phyloP scores from a whole-genome alignment of 2,329 filamentous ascomycete genomes.

The Grosmannia serpens region DNA sequence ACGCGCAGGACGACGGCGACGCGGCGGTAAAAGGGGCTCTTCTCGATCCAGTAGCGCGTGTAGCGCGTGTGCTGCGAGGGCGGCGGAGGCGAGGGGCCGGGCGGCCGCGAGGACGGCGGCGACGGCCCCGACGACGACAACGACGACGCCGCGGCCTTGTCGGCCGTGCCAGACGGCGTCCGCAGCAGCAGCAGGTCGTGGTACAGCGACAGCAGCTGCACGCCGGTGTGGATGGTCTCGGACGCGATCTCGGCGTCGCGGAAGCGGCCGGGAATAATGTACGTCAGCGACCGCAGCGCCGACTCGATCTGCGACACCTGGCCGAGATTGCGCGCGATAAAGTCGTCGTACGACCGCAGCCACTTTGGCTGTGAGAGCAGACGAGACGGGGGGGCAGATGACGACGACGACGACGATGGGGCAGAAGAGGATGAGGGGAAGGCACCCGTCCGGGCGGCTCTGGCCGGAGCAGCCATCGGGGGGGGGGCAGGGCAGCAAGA shows the following conservation, averaged over 20 bases:
- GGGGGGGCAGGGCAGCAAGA: neutral
- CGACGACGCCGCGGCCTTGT: neutral
- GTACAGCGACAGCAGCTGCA: slow-evolving; percentile 84
- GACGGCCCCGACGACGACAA: too few species aligned
- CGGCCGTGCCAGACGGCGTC: neutral
- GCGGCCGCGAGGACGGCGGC: slow-evolving; percentile 26
- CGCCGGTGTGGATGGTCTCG: slow-evolving; percentile 78
- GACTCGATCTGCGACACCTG: slow-evolving; percentile 94
- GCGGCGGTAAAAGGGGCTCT: slow-evolving; percentile 61
- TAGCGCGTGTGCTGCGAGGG: slow-evolving; percentile 45
- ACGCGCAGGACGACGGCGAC: slow-evolving; percentile 76
- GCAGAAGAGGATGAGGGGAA: neutral
- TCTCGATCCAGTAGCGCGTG: slow-evolving; percentile 54
- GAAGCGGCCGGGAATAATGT: slow-evolving; percentile 87
- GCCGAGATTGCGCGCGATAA: slow-evolving; percentile 89
- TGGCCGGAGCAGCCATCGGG: neutral
- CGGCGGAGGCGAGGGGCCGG: slow-evolving; percentile 3
- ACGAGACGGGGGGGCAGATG: slow-evolving; percentile 27
- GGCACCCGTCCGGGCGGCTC: neutral
- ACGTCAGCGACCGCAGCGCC: slow-evolving; percentile 81
- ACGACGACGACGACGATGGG: neutral
- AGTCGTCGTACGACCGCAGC: slow-evolving; percentile 68
- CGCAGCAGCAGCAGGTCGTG: slow-evolving; percentile 77
- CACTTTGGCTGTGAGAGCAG: slow-evolving; percentile 30
- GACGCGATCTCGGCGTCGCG: slow-evolving; percentile 91